These are phyloP conservation scores for Lentinus brumalis DNA, from an alignment of 768 basidiomycete genomes.

Conservation along the genomic window DNA sequence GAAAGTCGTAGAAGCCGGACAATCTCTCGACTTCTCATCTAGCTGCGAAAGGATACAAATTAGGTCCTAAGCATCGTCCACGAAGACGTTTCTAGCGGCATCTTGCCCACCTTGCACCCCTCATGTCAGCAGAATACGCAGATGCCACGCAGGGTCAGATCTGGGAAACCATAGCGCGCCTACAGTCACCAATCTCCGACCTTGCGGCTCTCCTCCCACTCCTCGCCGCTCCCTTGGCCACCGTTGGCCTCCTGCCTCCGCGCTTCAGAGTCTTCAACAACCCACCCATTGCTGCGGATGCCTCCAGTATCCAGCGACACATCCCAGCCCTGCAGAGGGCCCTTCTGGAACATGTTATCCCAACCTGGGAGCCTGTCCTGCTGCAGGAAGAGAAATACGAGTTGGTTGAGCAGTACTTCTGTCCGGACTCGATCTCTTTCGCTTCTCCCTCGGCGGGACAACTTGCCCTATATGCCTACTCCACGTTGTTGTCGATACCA, in stretches of 20 bases:
- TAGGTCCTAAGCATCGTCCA: no score
- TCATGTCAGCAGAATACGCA: slow-evolving; percentile 25
- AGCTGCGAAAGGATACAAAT: no score
- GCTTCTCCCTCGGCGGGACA: slow-evolving; percentile 51
- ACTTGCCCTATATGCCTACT: slow-evolving; percentile 62
- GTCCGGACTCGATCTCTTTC: slow-evolving; percentile 62
- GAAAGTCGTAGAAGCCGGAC: no score
- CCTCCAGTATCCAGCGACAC: slow-evolving; percentile 36
- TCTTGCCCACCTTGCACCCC: not conserved
- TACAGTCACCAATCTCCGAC: slow-evolving; percentile 43
- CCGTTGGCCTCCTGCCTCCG: slow-evolving; percentile 60
- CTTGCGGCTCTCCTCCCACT: slow-evolving; percentile 54
- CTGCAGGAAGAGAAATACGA: slow-evolving; percentile 45
- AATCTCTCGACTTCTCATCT: no score
- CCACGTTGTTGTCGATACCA: slow-evolving; percentile 56
- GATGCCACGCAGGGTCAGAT: slow-evolving; percentile 28
- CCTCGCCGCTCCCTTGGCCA: slow-evolving; percentile 59
- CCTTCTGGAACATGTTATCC: slow-evolving; percentile 64
- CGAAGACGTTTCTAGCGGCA: not conserved
- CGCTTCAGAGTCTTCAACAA: slow-evolving; percentile 48
- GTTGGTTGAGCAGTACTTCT: slow-evolving; percentile 71
- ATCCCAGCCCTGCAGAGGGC: slow-evolving; percentile 63
- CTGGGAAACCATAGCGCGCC: slow-evolving; percentile 27
- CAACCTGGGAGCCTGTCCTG: slow-evolving; percentile 66
- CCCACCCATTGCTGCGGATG: slow-evolving; percentile 36